Conservation (phyloP, 495 filamentous ascomycete species). For the Penicillium dipodomyicola region DNA sequence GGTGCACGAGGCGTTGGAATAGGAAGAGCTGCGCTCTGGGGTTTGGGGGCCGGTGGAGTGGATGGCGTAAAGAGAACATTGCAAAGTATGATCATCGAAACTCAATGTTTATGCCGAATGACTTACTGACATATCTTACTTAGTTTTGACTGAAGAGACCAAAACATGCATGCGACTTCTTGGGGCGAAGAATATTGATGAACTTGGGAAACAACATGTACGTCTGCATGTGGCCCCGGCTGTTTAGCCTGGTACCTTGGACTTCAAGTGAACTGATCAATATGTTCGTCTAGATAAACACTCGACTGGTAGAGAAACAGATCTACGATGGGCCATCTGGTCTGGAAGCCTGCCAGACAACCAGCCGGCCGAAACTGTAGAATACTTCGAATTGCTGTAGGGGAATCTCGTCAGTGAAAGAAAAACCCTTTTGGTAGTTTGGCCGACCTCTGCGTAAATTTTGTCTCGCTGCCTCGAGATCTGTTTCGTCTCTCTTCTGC, state of each 20-base stretch:
- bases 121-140: conserved; percentile 33
- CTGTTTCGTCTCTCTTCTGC: background rate
- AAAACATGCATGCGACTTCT: conserved; percentile 83
- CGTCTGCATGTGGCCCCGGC: conserved; percentile 28
- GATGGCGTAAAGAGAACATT: conserved; percentile 78
- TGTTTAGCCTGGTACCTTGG: background rate
- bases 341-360: conserved; percentile 39
- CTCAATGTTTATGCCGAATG: background rate
- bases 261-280: conserved; percentile 1
- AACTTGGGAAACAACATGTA: conserved; percentile 72
- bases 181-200: conserved; percentile 66
- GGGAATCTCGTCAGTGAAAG: background rate
- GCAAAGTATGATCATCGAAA: conserved; percentile 57
- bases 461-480: background rate
- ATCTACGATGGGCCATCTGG: conserved; percentile 69
- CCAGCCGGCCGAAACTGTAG: conserved; percentile 26
- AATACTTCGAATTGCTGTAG: background rate
- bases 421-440: background rate
- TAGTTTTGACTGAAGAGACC: conserved; percentile 78
- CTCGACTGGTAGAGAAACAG: conserved; percentile 64
- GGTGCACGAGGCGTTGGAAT: conserved; percentile 84
- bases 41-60: conserved; percentile 74
- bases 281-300: conserved; percentile 58
- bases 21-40: conserved; percentile 76
- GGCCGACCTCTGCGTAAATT: background rate